phyloP scores from a whole-genome alignment of 495 filamentous ascomycete species.

The Penicillium bovifimosum region DNA sequence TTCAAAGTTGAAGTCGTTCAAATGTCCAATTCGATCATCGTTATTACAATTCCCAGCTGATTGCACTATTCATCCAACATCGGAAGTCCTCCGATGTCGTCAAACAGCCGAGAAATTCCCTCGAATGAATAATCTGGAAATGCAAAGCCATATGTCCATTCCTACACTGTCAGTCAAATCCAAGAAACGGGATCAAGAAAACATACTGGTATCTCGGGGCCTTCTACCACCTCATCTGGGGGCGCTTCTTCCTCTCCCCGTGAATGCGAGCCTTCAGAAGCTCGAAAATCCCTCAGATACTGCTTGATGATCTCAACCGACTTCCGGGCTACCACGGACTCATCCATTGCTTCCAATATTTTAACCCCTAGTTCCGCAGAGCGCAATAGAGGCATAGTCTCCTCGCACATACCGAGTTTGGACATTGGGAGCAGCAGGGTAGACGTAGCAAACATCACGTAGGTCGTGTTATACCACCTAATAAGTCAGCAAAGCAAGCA shows the following conservation, averaged over 20 bases:
- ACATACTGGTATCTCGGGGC: constrained; percentile 31
- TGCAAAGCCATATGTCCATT: constrained; percentile 40
- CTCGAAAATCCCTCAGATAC: constrained; percentile 33
- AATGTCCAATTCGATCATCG: too few relatives aligned
- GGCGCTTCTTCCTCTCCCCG: not conserved
- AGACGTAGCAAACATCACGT: constrained; percentile 41
- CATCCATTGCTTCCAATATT: constrained; percentile 42
- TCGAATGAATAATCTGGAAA: constrained; percentile 41
- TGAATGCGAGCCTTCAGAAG: constrained; percentile 7
- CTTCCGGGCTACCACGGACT: constrained; percentile 36
- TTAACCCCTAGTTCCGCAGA: constrained; percentile 38
- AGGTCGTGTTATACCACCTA: constrained; percentile 45
- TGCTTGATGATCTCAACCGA: constrained; percentile 37
- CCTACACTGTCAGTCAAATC: constrained; percentile 10
- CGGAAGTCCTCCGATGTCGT: constrained; percentile 33
- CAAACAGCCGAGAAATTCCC: constrained; percentile 35
- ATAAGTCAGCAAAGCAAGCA: not conserved
- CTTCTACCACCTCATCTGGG: constrained; percentile 2
- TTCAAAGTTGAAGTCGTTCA: too few relatives aligned
- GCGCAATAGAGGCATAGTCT: constrained; percentile 27
- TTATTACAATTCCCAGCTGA: not conserved
- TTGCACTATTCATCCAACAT: constrained; percentile 28
- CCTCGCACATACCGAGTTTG: constrained; percentile 28
- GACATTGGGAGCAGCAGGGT: constrained; percentile 38
- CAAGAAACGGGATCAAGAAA: not conserved